phyloP scores from a whole-genome alignment of 208 protist species.

The Acanthamoeba quina region DNA sequence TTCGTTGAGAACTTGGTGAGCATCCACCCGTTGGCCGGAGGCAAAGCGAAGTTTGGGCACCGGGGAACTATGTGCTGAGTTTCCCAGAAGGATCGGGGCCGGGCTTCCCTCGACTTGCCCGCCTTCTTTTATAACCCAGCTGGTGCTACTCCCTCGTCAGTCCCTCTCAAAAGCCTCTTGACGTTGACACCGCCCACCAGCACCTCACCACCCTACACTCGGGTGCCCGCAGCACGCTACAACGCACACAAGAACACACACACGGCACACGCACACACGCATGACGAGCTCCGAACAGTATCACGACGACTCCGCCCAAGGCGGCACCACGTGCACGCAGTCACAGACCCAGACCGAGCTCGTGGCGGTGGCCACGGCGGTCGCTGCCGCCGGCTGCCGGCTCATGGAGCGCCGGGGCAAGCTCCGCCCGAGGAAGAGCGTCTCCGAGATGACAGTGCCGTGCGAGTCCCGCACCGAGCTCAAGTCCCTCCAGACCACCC shows the following conservation, averaged over 20 bases:
- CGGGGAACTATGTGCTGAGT: neutral
- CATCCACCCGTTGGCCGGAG: neutral
- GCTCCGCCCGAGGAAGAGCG: constrained; percentile 49
- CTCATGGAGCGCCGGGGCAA: constrained; percentile 1
- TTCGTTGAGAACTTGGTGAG: neutral
- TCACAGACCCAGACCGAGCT: neutral
- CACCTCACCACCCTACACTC: too few relatives aligned
- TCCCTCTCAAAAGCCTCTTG: too few relatives aligned
- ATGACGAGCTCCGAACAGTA: neutral
- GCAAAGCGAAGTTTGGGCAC: neutral
- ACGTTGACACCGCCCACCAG: too few relatives aligned
- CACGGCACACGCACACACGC: neutral
- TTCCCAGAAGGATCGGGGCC: neutral
- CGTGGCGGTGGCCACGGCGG: neutral
- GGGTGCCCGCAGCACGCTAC: too few relatives aligned
- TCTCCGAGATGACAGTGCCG: constrained; percentile 26
- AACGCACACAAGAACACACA: too few relatives aligned
- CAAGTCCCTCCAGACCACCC: constrained; percentile 28
- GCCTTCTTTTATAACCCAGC: too few relatives aligned
- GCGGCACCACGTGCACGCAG: neutral
- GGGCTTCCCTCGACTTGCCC: too few relatives aligned
- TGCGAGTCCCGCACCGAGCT: constrained; percentile 38
- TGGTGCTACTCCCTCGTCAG: too few relatives aligned
- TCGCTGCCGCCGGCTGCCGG: neutral
- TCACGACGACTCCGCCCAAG: neutral